These are phyloP conservation scores for Cunninghamia lanceolata DNA, from an alignment of 75 land plant genomes.

Conservation along the genomic window DNA sequence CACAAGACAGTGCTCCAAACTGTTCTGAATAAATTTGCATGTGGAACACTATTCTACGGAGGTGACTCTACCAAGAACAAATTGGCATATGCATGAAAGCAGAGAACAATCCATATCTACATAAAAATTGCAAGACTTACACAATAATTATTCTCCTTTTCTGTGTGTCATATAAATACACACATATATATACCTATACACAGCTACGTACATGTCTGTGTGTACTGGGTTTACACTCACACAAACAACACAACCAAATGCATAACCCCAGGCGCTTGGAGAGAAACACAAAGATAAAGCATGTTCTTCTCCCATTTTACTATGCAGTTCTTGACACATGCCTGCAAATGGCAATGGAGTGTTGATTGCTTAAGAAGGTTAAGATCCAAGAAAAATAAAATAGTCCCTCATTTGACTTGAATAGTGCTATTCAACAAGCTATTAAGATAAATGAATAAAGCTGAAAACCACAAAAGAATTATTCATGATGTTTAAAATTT, in stretches of 20 bases:
- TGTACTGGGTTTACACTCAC: background rate
- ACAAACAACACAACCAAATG: background rate
- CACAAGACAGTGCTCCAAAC: background rate
- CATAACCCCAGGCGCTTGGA: background rate
- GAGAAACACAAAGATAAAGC: background rate
- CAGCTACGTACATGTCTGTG: background rate
- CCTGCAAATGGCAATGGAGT: background rate
- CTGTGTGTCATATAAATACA: background rate
- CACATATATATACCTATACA: background rate
- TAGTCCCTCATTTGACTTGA: background rate
- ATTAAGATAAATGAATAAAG: background rate
- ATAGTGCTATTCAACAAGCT: background rate
- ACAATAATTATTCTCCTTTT: background rate
- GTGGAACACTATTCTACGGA: background rate
- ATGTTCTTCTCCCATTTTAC: background rate
- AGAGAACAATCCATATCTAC: background rate
- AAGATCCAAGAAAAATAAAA: background rate
- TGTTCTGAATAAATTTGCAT: conserved; percentile 1
- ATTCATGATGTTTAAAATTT: background rate
- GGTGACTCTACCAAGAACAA: background rate
- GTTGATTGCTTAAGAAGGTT: background rate
- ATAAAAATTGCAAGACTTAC: background rate
- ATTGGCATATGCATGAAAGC: background rate
- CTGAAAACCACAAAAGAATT: background rate
- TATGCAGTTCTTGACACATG: background rate